A percentile compares a stretch with the other conserved stretches of the same genome.
phyloP scores from a whole-genome alignment of 345 rosid genomes.

The Passiflora organensis region DNA sequence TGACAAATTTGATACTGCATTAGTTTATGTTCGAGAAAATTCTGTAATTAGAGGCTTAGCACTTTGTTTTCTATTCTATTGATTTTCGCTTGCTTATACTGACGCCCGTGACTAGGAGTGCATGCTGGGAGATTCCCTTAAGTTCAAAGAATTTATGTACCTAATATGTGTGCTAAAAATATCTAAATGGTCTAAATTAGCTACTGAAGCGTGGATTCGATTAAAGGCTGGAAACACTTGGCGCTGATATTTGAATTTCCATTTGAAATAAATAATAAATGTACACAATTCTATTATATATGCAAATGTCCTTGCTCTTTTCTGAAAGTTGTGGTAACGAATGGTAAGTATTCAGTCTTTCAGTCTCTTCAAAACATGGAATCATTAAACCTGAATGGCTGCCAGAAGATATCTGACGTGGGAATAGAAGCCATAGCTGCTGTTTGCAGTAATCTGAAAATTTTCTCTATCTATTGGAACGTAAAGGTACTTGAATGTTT shows the following conservation, averaged over 20 bases:
- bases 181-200: not conserved
- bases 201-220: not conserved
- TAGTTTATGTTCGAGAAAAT: not conserved
- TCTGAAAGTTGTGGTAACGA: not conserved
- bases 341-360: constrained; percentile 38
- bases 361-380: constrained; percentile 56
- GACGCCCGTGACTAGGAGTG: not conserved
- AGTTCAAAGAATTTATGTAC: not conserved
- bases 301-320: not conserved
- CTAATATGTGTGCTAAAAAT: too few relatives aligned
- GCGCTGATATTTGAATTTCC: not conserved
- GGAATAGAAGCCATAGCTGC: constrained; percentile 69
- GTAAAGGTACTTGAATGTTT: constrained; percentile 54
- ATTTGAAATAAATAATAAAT: not conserved
- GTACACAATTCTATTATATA: not conserved
- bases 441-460: constrained; percentile 58
- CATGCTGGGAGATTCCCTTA: not conserved
- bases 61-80: not conserved
- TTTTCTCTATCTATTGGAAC: constrained; percentile 85
- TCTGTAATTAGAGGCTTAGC: too few relatives aligned
- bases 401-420: constrained; percentile 89
- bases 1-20: not conserved
- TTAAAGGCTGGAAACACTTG: not conserved
- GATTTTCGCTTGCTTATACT: not conserved
- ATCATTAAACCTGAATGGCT: constrained; percentile 75